Base-by-base conservation (phyloP, 164 flowering plant genomes). In the Magnolia kwangsiensis region DNA sequence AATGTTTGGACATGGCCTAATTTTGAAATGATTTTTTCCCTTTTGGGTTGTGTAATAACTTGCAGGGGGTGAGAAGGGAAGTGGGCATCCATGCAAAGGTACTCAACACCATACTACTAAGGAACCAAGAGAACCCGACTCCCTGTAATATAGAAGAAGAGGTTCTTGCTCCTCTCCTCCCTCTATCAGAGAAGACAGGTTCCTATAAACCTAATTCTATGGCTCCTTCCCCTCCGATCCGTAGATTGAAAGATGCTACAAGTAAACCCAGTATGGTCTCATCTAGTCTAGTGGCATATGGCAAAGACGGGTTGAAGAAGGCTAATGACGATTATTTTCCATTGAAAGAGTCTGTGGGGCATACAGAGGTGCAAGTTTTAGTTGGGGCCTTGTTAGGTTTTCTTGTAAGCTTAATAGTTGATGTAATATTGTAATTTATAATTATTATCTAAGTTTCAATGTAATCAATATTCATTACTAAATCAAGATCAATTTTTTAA, bases 21-120 rank as follows among this genome's bases (percentile, higher is more conserved):
- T 37, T 37, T 37, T 37, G 6, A 37, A 37, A 37, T 37, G 45
- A 3, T 37, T 37, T 4, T 37, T 37, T 37, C 45, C 7, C 4
- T 64, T 64, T 64, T 23, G 8, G 67, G 7, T 64, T 64, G 24
- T n/a, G 23, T 18, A 10, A 70, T 11, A 50, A 71, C 29, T 76
- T 82, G 83, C 84, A 95, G 98, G 97, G 95, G 7, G 98, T 95
- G 72, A 86, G 98, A 80, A 86, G 91, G 83, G 98, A 95, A 87
- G 98, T 88, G 1, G 98, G 98, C 19, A 83, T 71, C 69, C 98
- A 93, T 78, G 93, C 98, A 50, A 90, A 81, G 82, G 76, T 75
- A 58, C 73, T 95, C 7, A 95, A 95, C 84, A 86, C 45, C 20
- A 74, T 75, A 14, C 69, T 83, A 24, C 72, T 76, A 49, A 71